Evolutionary conservation across 2,329 filamentous ascomycete genomes (phyloP).

Genomic region (Periconia macrospinosa): DNA sequence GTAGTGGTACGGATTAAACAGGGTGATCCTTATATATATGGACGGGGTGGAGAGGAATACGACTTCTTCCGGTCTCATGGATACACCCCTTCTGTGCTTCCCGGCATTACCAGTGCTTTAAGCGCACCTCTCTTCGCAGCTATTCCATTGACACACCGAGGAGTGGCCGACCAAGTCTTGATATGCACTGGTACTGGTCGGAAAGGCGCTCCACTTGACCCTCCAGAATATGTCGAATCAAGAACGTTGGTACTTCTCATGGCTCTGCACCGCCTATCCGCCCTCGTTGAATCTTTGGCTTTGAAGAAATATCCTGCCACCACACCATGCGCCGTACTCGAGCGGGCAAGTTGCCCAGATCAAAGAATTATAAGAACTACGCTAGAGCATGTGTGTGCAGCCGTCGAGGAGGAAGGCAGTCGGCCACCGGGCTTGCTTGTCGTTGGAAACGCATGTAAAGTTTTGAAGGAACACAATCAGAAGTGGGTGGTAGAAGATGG

Average conservation of each 20-base stretch:
- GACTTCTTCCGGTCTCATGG: constrained; percentile 77
- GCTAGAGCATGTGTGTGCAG: constrained; percentile 73
- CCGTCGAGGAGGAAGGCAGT: constrained; percentile 86
- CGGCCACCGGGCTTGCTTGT: constrained; percentile 87
- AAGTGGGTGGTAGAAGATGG: constrained; percentile 88
- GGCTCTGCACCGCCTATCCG: constrained; percentile 82
- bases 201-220: constrained; percentile 80
- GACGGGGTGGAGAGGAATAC: constrained; percentile 90
- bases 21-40: constrained; percentile 95
- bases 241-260: constrained; percentile 93
- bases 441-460: constrained; percentile 80
- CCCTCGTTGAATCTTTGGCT: constrained; percentile 69
- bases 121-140: constrained; percentile 85
- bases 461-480: constrained; percentile 64
- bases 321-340: constrained; percentile 91
- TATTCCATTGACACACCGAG: constrained; percentile 86
- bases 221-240: constrained; percentile 74
- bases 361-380: constrained; percentile 91
- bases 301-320: constrained; percentile 64
- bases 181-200: constrained; percentile 96
- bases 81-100: constrained; percentile 72
- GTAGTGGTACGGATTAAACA: constrained; percentile 91
- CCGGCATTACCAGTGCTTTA: constrained; percentile 87
- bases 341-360: constrained; percentile 90
- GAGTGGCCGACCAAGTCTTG: constrained; percentile 87